Evolutionary conservation across 192 early-diverging fungal genomes (phyloP), one percentile per base, ranked within the genome.

Genomic region (Coemansia sp.): DNA sequence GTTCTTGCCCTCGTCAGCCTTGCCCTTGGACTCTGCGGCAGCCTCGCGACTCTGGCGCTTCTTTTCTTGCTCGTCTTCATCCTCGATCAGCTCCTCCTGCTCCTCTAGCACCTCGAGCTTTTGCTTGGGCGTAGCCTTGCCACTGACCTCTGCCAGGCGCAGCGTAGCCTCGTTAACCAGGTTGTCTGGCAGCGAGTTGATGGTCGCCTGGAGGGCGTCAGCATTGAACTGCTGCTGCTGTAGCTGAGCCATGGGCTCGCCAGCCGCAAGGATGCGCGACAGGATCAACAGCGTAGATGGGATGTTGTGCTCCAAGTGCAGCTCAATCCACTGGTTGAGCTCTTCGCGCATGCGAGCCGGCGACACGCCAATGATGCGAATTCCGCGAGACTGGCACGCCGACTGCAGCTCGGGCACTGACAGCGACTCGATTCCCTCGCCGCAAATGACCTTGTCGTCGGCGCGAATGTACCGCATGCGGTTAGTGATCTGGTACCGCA

Each of bases 51-150:
- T 84, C 44, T 67, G 52, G 47, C 66, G 65, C 69, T 82, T 75
- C 66, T 93, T 86, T 62, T 94, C 93, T 80, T 98, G 94, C 60
- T 89, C 94, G 44, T 89, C 85, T 78, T 98, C 97, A 65, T 97
- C 95, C 67, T 91, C 92, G 68, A 98, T 97, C 62, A 98, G 84
- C 71, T 98, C 95, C 77, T 98, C 93, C 80, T 98, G 97, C 76
- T 98, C 90, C 64, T 96, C 90, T 56, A 98, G 74, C 35, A 97
- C 93, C 61, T 95, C 92, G 47, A 97, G 86, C 82, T 94, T 93
- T 76, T 97, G 93, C 83, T 94, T 93, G 59, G 90, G 86, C 4
- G 96, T 96, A n/a, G 93, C 92, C 27, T 86, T 88, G 55, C 96
- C 96, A 34, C 91, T 92, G 56, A 87, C 85, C 60, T 97, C 94